phyloP scores from a whole-genome alignment of 805 yeast genomes.

The Lachancea waltii region DNA sequence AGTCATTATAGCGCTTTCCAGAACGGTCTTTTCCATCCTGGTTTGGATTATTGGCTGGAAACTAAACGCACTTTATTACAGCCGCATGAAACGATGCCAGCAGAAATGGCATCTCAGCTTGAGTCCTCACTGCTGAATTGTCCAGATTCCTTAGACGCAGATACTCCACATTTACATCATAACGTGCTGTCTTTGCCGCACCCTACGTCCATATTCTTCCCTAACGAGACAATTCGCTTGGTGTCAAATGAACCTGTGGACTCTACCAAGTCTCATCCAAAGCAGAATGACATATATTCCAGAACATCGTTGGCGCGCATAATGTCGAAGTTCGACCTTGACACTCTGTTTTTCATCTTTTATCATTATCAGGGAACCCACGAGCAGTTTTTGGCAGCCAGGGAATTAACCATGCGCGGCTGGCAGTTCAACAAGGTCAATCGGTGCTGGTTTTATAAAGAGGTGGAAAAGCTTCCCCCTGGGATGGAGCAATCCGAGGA shows the following conservation, averaged over 20 bases:
- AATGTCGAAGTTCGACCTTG: conserved; percentile 71
- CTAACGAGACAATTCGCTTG: conserved; percentile 39
- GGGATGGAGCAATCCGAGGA: conserved; percentile 49
- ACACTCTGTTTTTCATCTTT: conserved; percentile 86
- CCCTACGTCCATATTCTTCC: conserved; percentile 86
- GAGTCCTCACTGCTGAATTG: conserved; percentile 80
- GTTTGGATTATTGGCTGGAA: conserved; percentile 26
- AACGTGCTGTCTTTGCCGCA: conserved; percentile 74
- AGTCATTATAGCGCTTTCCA: conserved; percentile 22
- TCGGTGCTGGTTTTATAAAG: conserved; percentile 47
- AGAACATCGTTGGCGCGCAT: conserved; percentile 45
- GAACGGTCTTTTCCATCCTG: conserved; percentile 27
- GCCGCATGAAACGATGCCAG: conserved; percentile 28
- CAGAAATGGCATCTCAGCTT: conserved; percentile 34
- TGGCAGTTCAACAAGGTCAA: conserved; percentile 56
- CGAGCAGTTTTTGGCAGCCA: conserved; percentile 70
- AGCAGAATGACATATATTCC: conserved; percentile 27
- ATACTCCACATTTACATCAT: conserved; percentile 56
- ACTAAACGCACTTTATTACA: conserved; percentile 27
- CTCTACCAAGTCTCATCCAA: conserved; percentile 5
- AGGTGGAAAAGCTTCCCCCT: conserved; percentile 74
- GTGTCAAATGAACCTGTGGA: conserved; percentile 18
- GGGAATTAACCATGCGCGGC: conserved; percentile 69
- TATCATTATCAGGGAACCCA: conserved; percentile 72
- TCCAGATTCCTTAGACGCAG: conserved; percentile 91